These are phyloP conservation scores for Cryptococcus sp. DNA, from an alignment of 1,284 basidiomycete genomes.

Conservation along the genomic window DNA sequence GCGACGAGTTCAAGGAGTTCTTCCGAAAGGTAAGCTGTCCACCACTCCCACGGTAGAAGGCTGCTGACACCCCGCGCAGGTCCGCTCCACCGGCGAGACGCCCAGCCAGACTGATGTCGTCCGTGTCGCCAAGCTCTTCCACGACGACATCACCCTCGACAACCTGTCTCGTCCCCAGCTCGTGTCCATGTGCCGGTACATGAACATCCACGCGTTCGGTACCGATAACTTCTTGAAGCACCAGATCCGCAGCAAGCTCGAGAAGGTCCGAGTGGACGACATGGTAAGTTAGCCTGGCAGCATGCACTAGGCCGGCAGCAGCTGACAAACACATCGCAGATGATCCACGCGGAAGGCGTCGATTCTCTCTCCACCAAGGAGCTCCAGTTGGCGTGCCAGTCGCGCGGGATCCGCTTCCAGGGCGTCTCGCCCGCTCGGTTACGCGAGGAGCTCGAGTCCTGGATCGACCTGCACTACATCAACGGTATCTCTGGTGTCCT, in stretches of 20 bases:
- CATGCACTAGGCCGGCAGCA: neutral
- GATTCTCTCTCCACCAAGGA: constrained; percentile 87
- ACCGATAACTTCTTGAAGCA: constrained; percentile 98
- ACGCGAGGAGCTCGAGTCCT: constrained; percentile 83
- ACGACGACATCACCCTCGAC: constrained; percentile 96
- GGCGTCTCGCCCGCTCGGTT: constrained; percentile 79
- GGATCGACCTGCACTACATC: constrained; percentile 90
- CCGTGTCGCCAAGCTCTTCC: constrained; percentile 93
- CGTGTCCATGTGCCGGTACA: constrained; percentile 94
- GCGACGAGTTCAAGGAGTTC: constrained; percentile 97
- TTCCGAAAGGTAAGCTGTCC: constrained; percentile 79
- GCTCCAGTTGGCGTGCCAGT: constrained; percentile 88
- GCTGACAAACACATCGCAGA: constrained; percentile 48
- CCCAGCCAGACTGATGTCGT: constrained; percentile 85
- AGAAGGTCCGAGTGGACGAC: constrained; percentile 86
- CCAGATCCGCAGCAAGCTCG: constrained; percentile 79
- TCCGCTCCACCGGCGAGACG: constrained; percentile 90
- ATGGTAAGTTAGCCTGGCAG: constrained; percentile 52
- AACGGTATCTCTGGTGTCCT: constrained; percentile 85
- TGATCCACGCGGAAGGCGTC: constrained; percentile 84
- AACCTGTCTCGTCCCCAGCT: constrained; percentile 96
- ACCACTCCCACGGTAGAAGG: neutral
- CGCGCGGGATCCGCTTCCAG: constrained; percentile 84
- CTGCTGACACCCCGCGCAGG: constrained; percentile 51
- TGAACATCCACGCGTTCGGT: constrained; percentile 97